These are phyloP conservation scores for Arabidopsis lyrata DNA, from an alignment of 441 rosid genomes.

Conservation along the genomic window DNA sequence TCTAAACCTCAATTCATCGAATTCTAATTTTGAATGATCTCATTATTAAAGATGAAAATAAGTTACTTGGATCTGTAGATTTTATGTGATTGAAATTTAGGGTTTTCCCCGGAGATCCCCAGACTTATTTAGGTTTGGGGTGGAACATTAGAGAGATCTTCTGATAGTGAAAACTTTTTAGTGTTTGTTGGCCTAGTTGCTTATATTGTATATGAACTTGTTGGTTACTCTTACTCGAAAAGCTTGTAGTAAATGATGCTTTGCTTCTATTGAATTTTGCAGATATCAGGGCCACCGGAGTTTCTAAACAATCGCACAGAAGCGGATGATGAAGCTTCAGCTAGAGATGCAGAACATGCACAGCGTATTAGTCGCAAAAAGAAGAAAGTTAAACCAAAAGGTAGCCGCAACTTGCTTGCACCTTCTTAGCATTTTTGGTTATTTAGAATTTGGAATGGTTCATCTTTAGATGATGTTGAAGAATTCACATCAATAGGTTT, in stretches of 20 bases:
- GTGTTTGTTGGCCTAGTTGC: neutral
- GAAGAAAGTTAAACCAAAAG: constrained; percentile 66
- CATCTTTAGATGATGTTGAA: neutral
- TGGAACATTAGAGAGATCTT: neutral
- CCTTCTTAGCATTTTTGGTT: neutral
- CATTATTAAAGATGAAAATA: neutral
- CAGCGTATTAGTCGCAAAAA: constrained; percentile 60
- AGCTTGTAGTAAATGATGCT: neutral
- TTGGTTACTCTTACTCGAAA: constrained; percentile 2
- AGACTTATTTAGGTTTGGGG: neutral
- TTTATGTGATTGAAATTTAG: constrained; percentile 1
- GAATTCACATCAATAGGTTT: neutral
- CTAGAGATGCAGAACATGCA: constrained; percentile 55
- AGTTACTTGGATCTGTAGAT: constrained; percentile 14
- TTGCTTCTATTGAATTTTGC: constrained; percentile 45
- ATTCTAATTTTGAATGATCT: constrained; percentile 2
- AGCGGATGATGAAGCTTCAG: constrained; percentile 57
- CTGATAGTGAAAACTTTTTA: constrained; percentile 5
- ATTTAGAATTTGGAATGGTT: neutral
- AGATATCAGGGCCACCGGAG: constrained; percentile 87
- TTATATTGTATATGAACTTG: constrained; percentile 2
- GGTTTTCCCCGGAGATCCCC: neutral
- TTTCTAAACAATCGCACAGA: constrained; percentile 77
- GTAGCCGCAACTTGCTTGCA: constrained; percentile 46
- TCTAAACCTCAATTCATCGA: neutral